Percentiles rank a stretch among this genome's conserved stretches.
These are phyloP conservation scores for Trichomonascaceae sp. DNA, from an alignment of 1,139 yeast genomes.

Conservation along the genomic window DNA sequence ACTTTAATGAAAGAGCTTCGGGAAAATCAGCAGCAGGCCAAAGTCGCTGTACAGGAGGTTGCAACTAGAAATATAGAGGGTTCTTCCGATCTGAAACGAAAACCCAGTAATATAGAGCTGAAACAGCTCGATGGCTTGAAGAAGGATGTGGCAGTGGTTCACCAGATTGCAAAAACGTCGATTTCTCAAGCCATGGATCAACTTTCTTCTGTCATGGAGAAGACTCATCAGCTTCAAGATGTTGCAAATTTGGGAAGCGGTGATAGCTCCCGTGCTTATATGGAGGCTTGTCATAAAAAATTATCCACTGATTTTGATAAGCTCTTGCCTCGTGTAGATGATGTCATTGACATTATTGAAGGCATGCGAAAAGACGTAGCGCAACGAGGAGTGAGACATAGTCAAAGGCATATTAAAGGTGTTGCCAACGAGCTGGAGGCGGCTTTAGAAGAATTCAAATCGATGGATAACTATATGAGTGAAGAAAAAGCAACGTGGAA, in stretches of 20 bases:
- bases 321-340: constrained; percentile 77
- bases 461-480: constrained; percentile 55
- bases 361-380: constrained; percentile 89
- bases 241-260: constrained; percentile 33
- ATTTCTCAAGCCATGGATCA: constrained; percentile 40
- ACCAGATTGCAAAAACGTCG: constrained; percentile 50
- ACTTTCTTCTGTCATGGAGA: constrained; percentile 41
- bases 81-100: background rate
- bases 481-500: constrained; percentile 84
- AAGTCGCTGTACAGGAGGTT: background rate
- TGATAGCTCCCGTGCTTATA: constrained; percentile 56
- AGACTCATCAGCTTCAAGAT: constrained; percentile 45
- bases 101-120: constrained; percentile 5
- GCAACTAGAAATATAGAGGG: background rate
- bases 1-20: constrained; percentile 10
- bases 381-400: constrained; percentile 80
- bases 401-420: constrained; percentile 62
- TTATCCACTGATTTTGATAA: constrained; percentile 72
- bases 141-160: constrained; percentile 56
- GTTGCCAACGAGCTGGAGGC: constrained; percentile 59
- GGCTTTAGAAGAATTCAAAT: constrained; percentile 48
- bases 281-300: constrained; percentile 69
- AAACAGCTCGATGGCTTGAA: constrained; percentile 33
- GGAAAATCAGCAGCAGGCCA: constrained; percentile 8
- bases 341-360: constrained; percentile 86